Base-by-base conservation (phyloP, 2,329 filamentous ascomycete genomes). In the Ophiostoma sp. region DNA sequence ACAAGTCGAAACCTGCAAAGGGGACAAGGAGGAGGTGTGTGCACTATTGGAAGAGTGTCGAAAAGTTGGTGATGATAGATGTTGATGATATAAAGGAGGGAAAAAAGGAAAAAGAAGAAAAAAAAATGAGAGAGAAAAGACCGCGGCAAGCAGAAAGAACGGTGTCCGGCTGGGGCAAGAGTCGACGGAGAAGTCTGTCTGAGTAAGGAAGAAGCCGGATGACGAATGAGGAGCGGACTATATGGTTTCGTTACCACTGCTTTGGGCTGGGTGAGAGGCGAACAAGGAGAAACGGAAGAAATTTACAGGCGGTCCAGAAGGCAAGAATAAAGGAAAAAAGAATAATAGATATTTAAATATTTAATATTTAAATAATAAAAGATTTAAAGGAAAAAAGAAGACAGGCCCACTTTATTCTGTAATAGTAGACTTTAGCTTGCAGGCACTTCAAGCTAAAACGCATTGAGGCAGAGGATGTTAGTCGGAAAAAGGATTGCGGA, bases 161-260 rank as follows among this genome's bases (percentile, higher is more conserved):
- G 31, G 57, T 62, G 33, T 65, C 31, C 33, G 62, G 44, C 44
- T 48, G 44, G 64, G 36, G 66, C 68, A 70, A 44, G 68, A 17
- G 31, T 17, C 60, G 8, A 57, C 39, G 4, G 39, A 2, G 27
- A 31, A 31, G 27, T 31, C 44, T 48, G 20, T n/a, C 44, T 57
- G n/a, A 73, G 67, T 72, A 72, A 69, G 67, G 62, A 69, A 67
- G 69, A 70, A 69, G 68, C 68, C 70, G 70, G 67, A 71, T 69
- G 68, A 71, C 68, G 70, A 69, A 71, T 69, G 70, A 71, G 69
- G 62, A 68, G 67, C 60, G 60, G 69, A 68, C 57, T 35, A 68
- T 68, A 48, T 71, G 57, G 67, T 33, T 57, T 68, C 36, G 69
- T 33, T 70, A 39, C 62, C 31, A 65, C 35, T 35, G 60, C 68